These are phyloP conservation scores for Chytriomyces sp. DNA, from an alignment of 192 early-diverging fungal species.

Conservation along the genomic window DNA sequence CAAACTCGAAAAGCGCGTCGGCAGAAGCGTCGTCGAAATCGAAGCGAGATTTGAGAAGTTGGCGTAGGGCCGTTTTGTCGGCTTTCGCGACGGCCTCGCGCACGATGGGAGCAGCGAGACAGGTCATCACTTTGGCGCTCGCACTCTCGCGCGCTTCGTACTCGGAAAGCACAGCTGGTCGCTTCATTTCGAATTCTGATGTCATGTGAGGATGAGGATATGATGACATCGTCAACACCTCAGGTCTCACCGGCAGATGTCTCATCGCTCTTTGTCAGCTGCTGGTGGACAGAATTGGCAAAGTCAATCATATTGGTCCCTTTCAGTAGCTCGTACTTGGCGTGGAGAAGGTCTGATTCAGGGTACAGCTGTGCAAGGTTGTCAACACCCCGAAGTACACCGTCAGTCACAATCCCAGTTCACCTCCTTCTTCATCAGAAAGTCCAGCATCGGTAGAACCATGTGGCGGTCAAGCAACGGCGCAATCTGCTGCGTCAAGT, in stretches of 20 bases:
- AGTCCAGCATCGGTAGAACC: constrained; percentile 88
- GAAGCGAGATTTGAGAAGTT: constrained; percentile 85
- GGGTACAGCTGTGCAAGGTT: constrained; percentile 70
- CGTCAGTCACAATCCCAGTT: not conserved
- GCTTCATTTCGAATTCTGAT: constrained; percentile 67
- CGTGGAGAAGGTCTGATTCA: constrained; percentile 73
- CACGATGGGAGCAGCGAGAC: constrained; percentile 84
- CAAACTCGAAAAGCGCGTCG: constrained; percentile 82
- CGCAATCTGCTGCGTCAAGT: constrained; percentile 39
- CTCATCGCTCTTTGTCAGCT: constrained; percentile 75
- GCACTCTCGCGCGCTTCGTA: constrained; percentile 75
- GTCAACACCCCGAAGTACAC: not conserved
- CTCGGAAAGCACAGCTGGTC: constrained; percentile 72
- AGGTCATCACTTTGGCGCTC: constrained; percentile 80
- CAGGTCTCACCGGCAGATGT: constrained; percentile 72
- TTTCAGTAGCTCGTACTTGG: constrained; percentile 85
- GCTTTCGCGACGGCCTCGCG: constrained; percentile 86
- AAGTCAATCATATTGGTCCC: constrained; percentile 96
- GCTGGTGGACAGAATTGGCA: constrained; percentile 79
- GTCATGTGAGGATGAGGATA: not conserved
- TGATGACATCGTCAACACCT: not conserved
- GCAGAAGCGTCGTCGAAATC: constrained; percentile 86
- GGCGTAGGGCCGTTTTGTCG: constrained; percentile 91
- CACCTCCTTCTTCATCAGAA: constrained; percentile 78
- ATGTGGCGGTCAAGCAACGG: constrained; percentile 83